A percentile compares a stretch with the other conserved stretches of the same genome.
phyloP scores from a whole-genome alignment of 2,329 filamentous ascomycete genomes.

The Claviceps fusiformis region DNA sequence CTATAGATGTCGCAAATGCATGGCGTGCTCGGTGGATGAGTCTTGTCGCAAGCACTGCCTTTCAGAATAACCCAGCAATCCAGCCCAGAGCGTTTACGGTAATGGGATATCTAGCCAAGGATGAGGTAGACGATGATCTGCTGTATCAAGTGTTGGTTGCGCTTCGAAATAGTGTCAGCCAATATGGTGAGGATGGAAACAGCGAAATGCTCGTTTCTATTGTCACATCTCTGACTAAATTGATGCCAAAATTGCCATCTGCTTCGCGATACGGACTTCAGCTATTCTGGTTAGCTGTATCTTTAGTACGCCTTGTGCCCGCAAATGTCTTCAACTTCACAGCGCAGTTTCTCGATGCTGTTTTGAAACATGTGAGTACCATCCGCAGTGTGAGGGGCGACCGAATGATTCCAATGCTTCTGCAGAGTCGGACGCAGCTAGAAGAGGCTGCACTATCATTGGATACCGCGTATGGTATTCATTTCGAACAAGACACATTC shows the following conservation, averaged over 20 bases:
- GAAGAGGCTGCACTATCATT: conserved; percentile 49
- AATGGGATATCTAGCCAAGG: conserved; percentile 57
- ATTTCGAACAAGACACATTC: conserved; percentile 50
- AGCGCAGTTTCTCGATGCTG: conserved; percentile 50
- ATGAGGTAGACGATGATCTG: conserved; percentile 58
- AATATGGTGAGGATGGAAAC: conserved; percentile 50
- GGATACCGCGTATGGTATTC: conserved; percentile 52
- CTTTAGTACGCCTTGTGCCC: conserved; percentile 50
- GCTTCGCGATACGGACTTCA: conserved; percentile 55
- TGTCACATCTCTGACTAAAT: conserved; percentile 52
- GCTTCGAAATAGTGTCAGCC: conserved; percentile 48
- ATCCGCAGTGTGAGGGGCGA: conserved; percentile 45
- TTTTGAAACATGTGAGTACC: conserved; percentile 49
- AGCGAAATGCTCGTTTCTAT: conserved; percentile 58
- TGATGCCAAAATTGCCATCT: conserved; percentile 55
- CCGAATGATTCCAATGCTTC: conserved; percentile 43
- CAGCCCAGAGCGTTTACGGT: conserved; percentile 57
- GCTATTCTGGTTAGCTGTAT: conserved; percentile 57
- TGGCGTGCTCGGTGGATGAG: conserved; percentile 66
- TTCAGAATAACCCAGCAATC: conserved; percentile 59
- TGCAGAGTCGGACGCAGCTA: conserved; percentile 46
- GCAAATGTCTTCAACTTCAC: conserved; percentile 51
- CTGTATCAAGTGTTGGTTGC: conserved; percentile 59
- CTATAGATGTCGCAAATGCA: conserved; percentile 50
- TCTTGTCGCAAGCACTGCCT: conserved; percentile 56